Base-by-base conservation (phyloP, 208 protist species). In the Leishmania arabica region DNA sequence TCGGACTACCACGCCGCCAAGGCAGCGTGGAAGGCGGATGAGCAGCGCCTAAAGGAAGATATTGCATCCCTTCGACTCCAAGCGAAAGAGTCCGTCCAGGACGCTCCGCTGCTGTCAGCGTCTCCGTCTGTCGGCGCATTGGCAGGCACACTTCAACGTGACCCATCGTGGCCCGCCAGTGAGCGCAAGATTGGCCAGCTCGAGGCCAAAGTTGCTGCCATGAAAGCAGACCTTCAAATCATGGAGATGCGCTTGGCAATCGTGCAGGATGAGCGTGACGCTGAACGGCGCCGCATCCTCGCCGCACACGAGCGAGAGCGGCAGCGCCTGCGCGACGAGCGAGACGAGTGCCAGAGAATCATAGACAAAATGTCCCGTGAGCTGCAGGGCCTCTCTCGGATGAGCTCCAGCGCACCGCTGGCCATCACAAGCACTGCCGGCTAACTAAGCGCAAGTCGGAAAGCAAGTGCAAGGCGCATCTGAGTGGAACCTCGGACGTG, bases 301-400 rank as follows among this genome's bases (percentile, higher is more conserved):
- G 58, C 77, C 34, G 75, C 83, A 34, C 88, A 87, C 81, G 88
- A 86, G 31, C 82, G 83, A 37, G 92, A 95, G 69, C 75, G 85
- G 34, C 72, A 78, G 66, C 86, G 86, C 8, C 83, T 89, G 70
- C 81, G 80, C 5, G 47, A 77, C 15, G 92, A 95, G 77, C 74
- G 86, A 13, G 84, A 93, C n/a, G 87, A 93, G 80, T 93, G 88
- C 73, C 88, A 89, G 71, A 37, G 49, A 17, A 86, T 90, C 31
- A 81, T 95, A 13, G 80, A 92, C 69, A 84, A 78, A 34, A 93
- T 94, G 89, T 85, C 86, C 17, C 85, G 73, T 47, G 91, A 92
- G 75, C 66, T 94, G 31, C 78, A 91, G 77, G 47, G 49, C 58
- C 73, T 92, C 77, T 83, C 89, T 2, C 56, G 74, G 58, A 81